phyloP scores from a whole-genome alignment of 2,329 filamentous ascomycete genomes.

The Pezicula radicicola region DNA sequence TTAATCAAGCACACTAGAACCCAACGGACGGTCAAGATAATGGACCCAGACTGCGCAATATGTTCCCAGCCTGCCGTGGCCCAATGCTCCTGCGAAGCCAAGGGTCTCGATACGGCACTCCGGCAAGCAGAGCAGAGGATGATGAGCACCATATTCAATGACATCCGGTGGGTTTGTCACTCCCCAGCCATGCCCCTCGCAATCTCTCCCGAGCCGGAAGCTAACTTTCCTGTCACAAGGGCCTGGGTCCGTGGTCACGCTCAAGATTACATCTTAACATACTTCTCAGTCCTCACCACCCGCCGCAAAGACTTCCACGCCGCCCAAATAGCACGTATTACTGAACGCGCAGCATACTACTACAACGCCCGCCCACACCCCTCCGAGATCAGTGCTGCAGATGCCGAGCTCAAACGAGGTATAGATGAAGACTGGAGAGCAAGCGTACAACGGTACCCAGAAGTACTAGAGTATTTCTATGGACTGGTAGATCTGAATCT shows the following conservation, averaged over 20 bases:
- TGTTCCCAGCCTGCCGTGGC: conserved; percentile 57
- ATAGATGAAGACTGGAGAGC: conserved; percentile 78
- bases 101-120: conserved; percentile 59
- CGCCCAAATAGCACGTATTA: conserved; percentile 53
- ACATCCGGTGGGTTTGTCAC: conserved; percentile 53
- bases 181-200: not conserved
- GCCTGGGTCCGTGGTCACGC: conserved; percentile 63
- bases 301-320: conserved; percentile 57
- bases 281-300: conserved; percentile 60
- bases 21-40: conserved; percentile 51
- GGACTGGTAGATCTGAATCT: conserved; percentile 63
- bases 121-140: conserved; percentile 61
- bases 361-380: conserved; percentile 57
- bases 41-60: conserved; percentile 69
- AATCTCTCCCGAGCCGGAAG: not conserved
- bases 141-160: conserved; percentile 59
- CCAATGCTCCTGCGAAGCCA: conserved; percentile 64
- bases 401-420: conserved; percentile 65
- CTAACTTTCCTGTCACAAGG: conserved; percentile 32
- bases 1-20: conserved; percentile 21
- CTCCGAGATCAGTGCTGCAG: conserved; percentile 60
- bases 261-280: conserved; percentile 65
- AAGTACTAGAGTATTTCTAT: conserved; percentile 82
- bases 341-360: conserved; percentile 52
- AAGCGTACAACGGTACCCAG: conserved; percentile 73